These are phyloP conservation scores for Sporothrix variecibatus DNA, from an alignment of 2,329 filamentous ascomycete genomes.

Conservation along the genomic window DNA sequence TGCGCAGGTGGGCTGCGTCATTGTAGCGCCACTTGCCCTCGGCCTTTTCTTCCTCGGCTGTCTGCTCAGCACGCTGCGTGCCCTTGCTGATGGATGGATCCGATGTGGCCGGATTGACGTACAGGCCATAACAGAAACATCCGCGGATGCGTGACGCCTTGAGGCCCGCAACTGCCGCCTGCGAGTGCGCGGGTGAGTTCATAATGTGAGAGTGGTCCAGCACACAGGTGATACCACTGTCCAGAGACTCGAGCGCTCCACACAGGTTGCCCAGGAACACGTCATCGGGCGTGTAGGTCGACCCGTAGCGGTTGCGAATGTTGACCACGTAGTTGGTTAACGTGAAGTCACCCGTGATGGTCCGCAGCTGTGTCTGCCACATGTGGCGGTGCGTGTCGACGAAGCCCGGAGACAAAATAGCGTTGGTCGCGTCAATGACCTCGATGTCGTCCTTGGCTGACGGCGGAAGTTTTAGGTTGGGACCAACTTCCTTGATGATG, in stretches of 20 bases:
- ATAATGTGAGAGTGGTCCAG: slow-evolving; percentile 21
- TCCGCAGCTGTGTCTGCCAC: slow-evolving; percentile 12
- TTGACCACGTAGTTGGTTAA: slow-evolving; percentile 12
- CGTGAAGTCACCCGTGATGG: slow-evolving; percentile 10
- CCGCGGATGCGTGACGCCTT: slow-evolving; percentile 12
- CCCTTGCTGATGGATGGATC: not conserved
- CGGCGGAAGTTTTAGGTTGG: not conserved
- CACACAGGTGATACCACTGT: slow-evolving; percentile 18
- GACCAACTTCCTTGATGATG: not conserved
- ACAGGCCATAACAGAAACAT: slow-evolving; percentile 2
- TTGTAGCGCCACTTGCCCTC: slow-evolving; percentile 11
- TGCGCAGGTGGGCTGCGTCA: not conserved
- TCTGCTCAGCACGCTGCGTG: slow-evolving; percentile 8
- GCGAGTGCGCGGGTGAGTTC: slow-evolving; percentile 11
- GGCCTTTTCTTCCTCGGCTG: not conserved
- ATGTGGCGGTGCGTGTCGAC: slow-evolving; percentile 8
- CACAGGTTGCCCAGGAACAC: slow-evolving; percentile 17
- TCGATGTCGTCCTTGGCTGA: not conserved
- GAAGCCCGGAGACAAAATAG: not conserved
- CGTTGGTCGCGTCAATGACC: slow-evolving; percentile 1
- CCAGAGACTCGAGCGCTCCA: slow-evolving; percentile 14
- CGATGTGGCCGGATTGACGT: not conserved
- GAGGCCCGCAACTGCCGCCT: not conserved
- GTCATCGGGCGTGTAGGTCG: slow-evolving; percentile 18
- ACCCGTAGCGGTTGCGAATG: slow-evolving; percentile 9